phyloP scores from a whole-genome alignment of 352 stramenopile species.

The Plasmopara muralis region DNA sequence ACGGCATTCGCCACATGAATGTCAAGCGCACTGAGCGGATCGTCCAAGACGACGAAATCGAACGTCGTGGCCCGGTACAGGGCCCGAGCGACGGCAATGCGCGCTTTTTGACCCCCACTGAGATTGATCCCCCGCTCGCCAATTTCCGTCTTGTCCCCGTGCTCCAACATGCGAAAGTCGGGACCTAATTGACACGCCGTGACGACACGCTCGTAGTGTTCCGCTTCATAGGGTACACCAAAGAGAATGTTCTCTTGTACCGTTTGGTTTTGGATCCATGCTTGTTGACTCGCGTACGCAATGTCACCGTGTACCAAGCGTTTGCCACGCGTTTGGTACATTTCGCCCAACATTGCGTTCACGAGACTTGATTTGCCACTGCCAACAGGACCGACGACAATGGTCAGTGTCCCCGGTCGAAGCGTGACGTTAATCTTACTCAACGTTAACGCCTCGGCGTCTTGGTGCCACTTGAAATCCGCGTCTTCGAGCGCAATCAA shows the following conservation, averaged over 20 bases:
- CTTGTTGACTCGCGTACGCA: slow-evolving; percentile 38
- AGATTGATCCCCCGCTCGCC: slow-evolving; percentile 85
- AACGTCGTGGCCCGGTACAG: slow-evolving; percentile 50
- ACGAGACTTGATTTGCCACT: slow-evolving; percentile 50
- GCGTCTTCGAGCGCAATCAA: slow-evolving; percentile 25
- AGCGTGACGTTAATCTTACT: slow-evolving; percentile 48
- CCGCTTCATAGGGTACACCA: slow-evolving; percentile 29
- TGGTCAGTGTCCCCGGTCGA: slow-evolving; percentile 31
- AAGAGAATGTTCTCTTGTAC: slow-evolving; percentile 59
- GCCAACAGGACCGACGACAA: slow-evolving; percentile 41
- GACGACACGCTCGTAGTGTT: slow-evolving; percentile 48
- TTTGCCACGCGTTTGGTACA: slow-evolving; percentile 27
- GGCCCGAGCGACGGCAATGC: slow-evolving; percentile 47
- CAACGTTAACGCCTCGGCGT: slow-evolving; percentile 6
- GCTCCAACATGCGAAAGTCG: slow-evolving; percentile 69
- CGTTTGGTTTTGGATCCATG: slow-evolving; percentile 51
- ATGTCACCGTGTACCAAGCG: slow-evolving; percentile 20
- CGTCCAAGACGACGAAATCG: slow-evolving; percentile 62
- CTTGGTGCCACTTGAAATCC: slow-evolving; percentile 21
- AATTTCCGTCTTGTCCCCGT: slow-evolving; percentile 92
- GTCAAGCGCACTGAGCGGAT: slow-evolving; percentile 61
- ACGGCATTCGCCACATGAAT: slow-evolving; percentile 91
- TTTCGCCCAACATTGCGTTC: slow-evolving; percentile 43
- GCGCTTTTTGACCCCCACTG: slow-evolving; percentile 76
- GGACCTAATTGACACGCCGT: slow-evolving; percentile 69